Percentiles rank a stretch among this genome's conserved stretches.
phyloP scores from a whole-genome alignment of 805 yeast genomes.

The Zygoascus flipseniorum region DNA sequence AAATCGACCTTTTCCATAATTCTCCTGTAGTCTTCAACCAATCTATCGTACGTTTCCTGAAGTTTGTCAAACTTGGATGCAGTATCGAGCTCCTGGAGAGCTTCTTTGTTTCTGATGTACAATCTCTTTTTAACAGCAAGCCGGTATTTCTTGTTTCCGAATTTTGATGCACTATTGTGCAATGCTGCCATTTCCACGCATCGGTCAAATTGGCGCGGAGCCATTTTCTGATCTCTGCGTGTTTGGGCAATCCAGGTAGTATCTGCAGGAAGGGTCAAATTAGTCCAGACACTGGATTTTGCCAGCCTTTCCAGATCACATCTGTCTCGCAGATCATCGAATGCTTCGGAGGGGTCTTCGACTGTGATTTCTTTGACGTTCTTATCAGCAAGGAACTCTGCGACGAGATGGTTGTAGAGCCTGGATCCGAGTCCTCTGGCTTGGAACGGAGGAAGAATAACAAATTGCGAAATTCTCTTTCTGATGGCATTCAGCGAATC shows the following conservation, averaged over 20 bases:
- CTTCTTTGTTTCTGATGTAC: conserved; percentile 72
- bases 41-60: conserved; percentile 61
- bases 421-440: conserved; percentile 55
- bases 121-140: conserved; percentile 65
- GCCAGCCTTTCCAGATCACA: conserved; percentile 55
- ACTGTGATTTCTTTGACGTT: conserved; percentile 66
- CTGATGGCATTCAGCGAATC: conserved; percentile 31
- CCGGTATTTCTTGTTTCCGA: conserved; percentile 44
- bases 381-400: conserved; percentile 46
- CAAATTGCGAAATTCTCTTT: conserved; percentile 78
- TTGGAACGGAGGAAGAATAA: conserved; percentile 80
- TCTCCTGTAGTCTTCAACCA: conserved; percentile 64
- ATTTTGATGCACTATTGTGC: conserved; percentile 41
- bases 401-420: conserved; percentile 50
- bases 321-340: conserved; percentile 84
- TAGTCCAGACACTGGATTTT: conserved; percentile 15
- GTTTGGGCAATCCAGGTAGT: conserved; percentile 37
- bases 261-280: conserved; percentile 14
- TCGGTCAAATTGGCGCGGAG: conserved; percentile 68
- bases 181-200: conserved; percentile 67
- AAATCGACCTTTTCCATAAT: conserved; percentile 32
- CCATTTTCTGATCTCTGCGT: conserved; percentile 43
- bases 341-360: conserved; percentile 89
- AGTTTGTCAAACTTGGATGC: conserved; percentile 59
- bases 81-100: conserved; percentile 56